Conservation (phyloP, 2,329 filamentous ascomycete species). For the Harringtonia aguacate region DNA sequence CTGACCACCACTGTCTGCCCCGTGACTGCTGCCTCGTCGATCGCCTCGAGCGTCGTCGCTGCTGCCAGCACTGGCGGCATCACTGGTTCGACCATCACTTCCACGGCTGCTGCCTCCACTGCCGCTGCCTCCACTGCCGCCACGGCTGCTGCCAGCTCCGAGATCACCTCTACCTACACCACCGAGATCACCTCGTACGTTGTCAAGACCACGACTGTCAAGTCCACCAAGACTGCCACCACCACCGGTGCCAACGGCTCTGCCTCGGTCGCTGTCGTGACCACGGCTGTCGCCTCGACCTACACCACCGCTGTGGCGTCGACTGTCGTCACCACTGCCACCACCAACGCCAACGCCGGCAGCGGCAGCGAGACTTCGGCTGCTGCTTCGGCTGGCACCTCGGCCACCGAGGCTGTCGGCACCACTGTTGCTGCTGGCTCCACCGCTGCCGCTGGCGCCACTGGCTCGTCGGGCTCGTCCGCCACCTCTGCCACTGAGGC, state of each 20-base stretch:
- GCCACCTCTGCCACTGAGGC: neutral
- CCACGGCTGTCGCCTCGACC: neutral
- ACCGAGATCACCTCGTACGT: conserved; percentile 2
- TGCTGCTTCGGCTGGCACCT: too few relatives aligned
- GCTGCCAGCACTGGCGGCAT: conserved; percentile 21
- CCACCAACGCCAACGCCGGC: neutral
- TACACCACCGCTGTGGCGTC: too few relatives aligned
- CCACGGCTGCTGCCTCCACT: conserved; percentile 21
- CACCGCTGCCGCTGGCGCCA: neutral
- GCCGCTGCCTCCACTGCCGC: conserved; percentile 15
- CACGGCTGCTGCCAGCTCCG: conserved; percentile 12
- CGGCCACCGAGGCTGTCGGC: too few relatives aligned
- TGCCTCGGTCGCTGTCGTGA: neutral
- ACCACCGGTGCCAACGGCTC: neutral
- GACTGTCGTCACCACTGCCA: neutral
- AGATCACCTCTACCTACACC: neutral
- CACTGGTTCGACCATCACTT: conserved; percentile 27
- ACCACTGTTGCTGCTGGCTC: neutral
- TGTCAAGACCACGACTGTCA: neutral
- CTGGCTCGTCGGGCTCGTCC: neutral
- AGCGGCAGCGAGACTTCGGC: too few relatives aligned
- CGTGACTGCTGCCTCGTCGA: conserved; percentile 25
- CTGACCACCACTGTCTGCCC: conserved; percentile 31
- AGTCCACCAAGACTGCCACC: conserved; percentile 4
- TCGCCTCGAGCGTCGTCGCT: conserved; percentile 24